Base-by-base conservation (phyloP, 2,329 filamentous ascomycete genomes). In the Diaporthe ilicicola region DNA sequence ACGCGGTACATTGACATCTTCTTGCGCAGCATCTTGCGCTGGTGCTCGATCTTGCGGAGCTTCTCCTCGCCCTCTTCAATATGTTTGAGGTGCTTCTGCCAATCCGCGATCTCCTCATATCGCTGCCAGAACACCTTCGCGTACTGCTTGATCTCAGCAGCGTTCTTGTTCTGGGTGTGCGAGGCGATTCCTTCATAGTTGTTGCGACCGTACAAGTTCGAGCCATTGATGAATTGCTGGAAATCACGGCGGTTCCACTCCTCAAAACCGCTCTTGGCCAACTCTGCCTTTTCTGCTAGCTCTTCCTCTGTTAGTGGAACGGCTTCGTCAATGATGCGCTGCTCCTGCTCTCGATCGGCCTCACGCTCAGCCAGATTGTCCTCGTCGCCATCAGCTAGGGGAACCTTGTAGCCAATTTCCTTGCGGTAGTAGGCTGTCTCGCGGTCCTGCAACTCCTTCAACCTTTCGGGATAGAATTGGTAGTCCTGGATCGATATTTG, bases 1-100 rank as follows among this genome's bases (percentile, higher is more conserved):
- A 98, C 95, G n/a, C 96, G 93, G 80, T 97, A 98, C 86, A 96
- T 94, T 76, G 92, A 89, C 88, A 99, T 93, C 89, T 99, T 99
- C 88, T 95, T 97, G 74, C 92, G 91, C 69, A 99, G 88, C 85
- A 98, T 92, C 82, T 97, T 95, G 73, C 94, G 92, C 81, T 98
- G 95, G 79, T 97, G 93, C 75, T 96, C 93, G 71, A 95, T 93
- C 81, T 95, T 95, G 68, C 93, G 91, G 70, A 93, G 90, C 74
- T 94, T 93, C 79, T 97, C 94, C 80, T 99, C 96, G 55, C 96
- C 96, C 73, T 95, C 92, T 77, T 98, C 95, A 75, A 99, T 96
- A 44, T 94, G 90, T 75, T 92, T 90, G 78, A 99, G 89, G 77
- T 96, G 93, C 83, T 98, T 98, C 75, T 90, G 88, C 81, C 94